Evolutionary conservation across 306 rosid species (phyloP), one percentile per base, ranked within the genome.

Genomic region (Castanea sativa): DNA sequence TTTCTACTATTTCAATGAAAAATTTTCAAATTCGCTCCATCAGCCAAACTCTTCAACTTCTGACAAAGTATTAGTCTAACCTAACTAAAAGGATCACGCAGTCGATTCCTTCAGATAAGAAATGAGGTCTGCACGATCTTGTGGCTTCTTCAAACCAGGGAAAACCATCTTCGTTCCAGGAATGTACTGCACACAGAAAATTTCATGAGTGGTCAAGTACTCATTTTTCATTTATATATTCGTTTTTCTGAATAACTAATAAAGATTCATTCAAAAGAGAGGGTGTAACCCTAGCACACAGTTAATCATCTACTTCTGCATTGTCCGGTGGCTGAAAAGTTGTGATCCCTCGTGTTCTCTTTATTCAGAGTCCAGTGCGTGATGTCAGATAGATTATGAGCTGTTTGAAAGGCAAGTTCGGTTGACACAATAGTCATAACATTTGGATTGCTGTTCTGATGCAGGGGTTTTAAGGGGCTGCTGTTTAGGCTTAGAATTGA

Each of bases 131-230:
- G 72, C 82, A 56, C 82, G 82, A 0, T 78, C 76, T 32, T 78
- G 76, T 11, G 77, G 82, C 35, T 78, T 78, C 82, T 78, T 78
- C 35, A 78, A 64, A 56, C 82, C 82, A 55, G 82, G 82, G 20
- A 78, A 78, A 27, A 43, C 82, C 82, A 71, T 78, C 82, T 78
- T 78, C 3, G 82, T 78, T 45, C 82, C 82, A 41, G 82, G 82
- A 70, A 78, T 78, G 68, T 70, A 78, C 82, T 78, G 82, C 82
- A 78, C 19, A 56, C 57, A 69, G 15, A 49, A 67, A 35, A 19
- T 7, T 0, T 67, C 4, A 18, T 67, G 18, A 67, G 51, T 13
- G 38, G 23, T 67, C 49, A 18, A 2, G 2, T 13, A 14, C 3
- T 63, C 69, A 14, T 0, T 23, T 63, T 15, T 29, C 41, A 63